Evolutionary conservation across 805 yeast species (phyloP).

Genomic region (Candida rishiriensis): DNA sequence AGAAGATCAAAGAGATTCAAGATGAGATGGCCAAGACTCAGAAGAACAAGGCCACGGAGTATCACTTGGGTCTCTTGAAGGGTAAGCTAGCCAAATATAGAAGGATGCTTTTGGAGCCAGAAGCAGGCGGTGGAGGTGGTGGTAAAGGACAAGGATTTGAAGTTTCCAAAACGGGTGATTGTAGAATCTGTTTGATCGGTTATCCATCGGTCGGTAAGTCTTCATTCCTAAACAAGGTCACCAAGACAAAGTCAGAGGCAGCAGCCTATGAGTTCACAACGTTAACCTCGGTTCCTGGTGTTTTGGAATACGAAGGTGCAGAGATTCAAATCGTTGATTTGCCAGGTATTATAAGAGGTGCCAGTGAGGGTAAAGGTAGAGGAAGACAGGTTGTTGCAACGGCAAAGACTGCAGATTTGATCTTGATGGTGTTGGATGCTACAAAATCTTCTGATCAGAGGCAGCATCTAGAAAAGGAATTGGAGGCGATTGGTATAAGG

Average conservation of each 20-base stretch:
- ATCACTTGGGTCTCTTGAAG: slow-evolving; percentile 88
- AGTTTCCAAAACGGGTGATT: slow-evolving; percentile 93
- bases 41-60: slow-evolving; percentile 96
- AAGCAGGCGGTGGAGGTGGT: slow-evolving; percentile 58
- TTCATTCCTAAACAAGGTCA: slow-evolving; percentile 80
- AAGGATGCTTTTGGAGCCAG: slow-evolving; percentile 87
- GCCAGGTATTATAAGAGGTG: slow-evolving; percentile 97
- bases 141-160: slow-evolving; percentile 83
- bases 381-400: slow-evolving; percentile 97
- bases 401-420: slow-evolving; percentile 89
- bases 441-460: slow-evolving; percentile 91
- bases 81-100: slow-evolving; percentile 93
- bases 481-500: slow-evolving; percentile 92
- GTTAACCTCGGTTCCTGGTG: slow-evolving; percentile 94
- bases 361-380: slow-evolving; percentile 95
- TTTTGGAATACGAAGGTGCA: slow-evolving; percentile 91
- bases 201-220: slow-evolving; percentile 98
- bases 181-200: slow-evolving; percentile 91
- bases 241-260: slow-evolving; percentile 90
- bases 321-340: slow-evolving; percentile 96
- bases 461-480: slow-evolving; percentile 77
- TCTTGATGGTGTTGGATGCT: slow-evolving; percentile 92
- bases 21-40: slow-evolving; percentile 93
- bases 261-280: slow-evolving; percentile 96
- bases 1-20: slow-evolving; percentile 84